These are phyloP conservation scores for Cercis canadensis DNA, from an alignment of 306 rosid genomes.

Conservation along the genomic window DNA sequence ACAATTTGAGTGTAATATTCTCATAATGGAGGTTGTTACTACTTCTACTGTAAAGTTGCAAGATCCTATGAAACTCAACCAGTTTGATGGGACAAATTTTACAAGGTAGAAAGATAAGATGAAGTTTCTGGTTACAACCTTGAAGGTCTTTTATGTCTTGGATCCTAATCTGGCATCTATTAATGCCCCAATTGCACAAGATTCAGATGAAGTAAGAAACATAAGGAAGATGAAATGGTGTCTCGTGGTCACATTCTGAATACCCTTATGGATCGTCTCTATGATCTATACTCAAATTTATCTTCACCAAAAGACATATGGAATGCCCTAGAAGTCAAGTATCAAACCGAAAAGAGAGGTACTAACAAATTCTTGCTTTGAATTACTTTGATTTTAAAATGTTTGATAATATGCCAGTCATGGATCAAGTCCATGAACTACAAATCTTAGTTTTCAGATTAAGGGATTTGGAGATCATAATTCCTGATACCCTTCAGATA, in stretches of 20 bases:
- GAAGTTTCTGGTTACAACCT: neutral
- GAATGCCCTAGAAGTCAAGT: neutral
- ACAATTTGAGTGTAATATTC: too few relatives aligned
- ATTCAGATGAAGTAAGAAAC: neutral
- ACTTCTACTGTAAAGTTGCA: too few relatives aligned
- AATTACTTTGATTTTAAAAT: too few relatives aligned
- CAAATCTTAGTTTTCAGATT: neutral
- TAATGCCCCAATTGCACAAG: too few relatives aligned
- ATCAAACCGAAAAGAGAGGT: neutral
- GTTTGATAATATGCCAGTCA: too few relatives aligned
- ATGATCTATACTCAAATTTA: neutral
- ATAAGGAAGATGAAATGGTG: constrained; percentile 1
- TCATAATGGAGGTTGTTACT: too few relatives aligned
- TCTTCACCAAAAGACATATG: neutral
- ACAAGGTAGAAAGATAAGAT: neutral
- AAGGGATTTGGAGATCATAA: neutral
- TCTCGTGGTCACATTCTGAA: neutral
- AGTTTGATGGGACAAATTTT: neutral
- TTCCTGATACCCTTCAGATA: neutral
- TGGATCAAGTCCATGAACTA: too few relatives aligned
- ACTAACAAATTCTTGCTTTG: neutral
- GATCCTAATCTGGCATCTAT: neutral
- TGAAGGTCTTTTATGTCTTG: neutral
- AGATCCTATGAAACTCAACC: neutral
- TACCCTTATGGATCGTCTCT: neutral